Base-by-base conservation (phyloP, 345 rosid species). In the Noccaea caerulescens region DNA sequence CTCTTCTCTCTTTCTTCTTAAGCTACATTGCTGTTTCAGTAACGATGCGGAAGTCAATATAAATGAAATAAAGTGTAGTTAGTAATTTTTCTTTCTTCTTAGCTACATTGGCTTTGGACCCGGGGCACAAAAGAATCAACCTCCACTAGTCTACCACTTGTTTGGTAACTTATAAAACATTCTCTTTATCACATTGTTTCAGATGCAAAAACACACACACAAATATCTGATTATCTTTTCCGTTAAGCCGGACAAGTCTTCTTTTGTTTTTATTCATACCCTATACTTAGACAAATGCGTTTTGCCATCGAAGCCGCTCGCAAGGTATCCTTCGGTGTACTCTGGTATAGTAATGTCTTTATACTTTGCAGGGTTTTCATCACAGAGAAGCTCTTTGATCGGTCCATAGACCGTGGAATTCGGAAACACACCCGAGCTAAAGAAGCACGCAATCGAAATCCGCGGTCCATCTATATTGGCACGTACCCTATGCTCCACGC, bases 401-500 rank as follows among this genome's bases (percentile, higher is more conserved):
- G 77, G 72, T 65, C 63, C 53, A 20, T 73, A 56, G 30, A 73
- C 71, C 3, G 51, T 64, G 8, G 58, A 7, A 47, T 64, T 72
- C 0, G 59, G 77, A 44, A 5, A 44, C 41, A 55, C 0, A 38
- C 41, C 37, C 6, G 76, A 54, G 64, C 63, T 72, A 33, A 73
- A 42, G 52, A 73, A 73, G 33, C 77, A 58, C 3, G 73, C 78
- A 12, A 75, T 23, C 1, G 69, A 75, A 68, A 67, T 60, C 33
- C 69, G 9, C 11, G 68, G 78, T 44, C 51, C 69, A 47, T 51
- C 57, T 52, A 0, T 60, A 10, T 68, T 74, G 1, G 49, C 36
- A 0, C 10, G 63, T 51, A 75, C 78, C 36, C 78, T 60, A 59
- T 75, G 78, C 42, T 52, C 78, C 68, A 52, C 18, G 8, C 78